phyloP scores from a whole-genome alignment of 192 early-diverging fungal genomes.

The Pilobolus umbonatus region DNA sequence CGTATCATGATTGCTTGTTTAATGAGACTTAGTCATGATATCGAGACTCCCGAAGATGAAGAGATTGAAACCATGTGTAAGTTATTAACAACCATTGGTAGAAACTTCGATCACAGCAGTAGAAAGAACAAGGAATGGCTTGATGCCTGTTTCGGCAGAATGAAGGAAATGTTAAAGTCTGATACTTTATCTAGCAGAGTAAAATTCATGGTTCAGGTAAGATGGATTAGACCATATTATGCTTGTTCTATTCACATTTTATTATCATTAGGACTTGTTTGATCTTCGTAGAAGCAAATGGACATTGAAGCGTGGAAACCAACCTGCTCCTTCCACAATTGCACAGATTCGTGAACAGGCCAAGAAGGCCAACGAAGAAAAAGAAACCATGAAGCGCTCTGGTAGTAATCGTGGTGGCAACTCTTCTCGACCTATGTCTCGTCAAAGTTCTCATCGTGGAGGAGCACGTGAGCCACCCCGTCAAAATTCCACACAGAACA shows the following conservation, averaged over 20 bases:
- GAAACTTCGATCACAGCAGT: slow-evolving; percentile 64
- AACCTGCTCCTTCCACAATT: slow-evolving; percentile 82
- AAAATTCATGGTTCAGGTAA: slow-evolving; percentile 80
- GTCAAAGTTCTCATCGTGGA: slow-evolving; percentile 53
- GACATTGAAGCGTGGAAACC: slow-evolving; percentile 56
- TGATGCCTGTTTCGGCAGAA: slow-evolving; percentile 83
- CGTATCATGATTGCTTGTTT: slow-evolving; percentile 96
- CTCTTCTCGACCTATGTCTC: slow-evolving; percentile 57
- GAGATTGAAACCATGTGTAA: slow-evolving; percentile 92
- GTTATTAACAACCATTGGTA: slow-evolving; percentile 85
- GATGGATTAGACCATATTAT: neutral
- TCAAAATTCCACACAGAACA: slow-evolving; percentile 22
- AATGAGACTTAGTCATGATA: slow-evolving; percentile 66
- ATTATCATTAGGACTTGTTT: slow-evolving; percentile 46
- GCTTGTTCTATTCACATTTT: neutral
- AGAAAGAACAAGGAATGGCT: slow-evolving; percentile 59
- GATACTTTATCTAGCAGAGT: slow-evolving; percentile 76
- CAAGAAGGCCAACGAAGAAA: slow-evolving; percentile 55
- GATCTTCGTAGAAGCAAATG: slow-evolving; percentile 67
- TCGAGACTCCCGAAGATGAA: slow-evolving; percentile 84
- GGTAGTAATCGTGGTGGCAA: slow-evolving; percentile 52
- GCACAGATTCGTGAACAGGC: slow-evolving; percentile 84
- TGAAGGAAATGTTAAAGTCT: slow-evolving; percentile 70
- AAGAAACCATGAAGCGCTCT: slow-evolving; percentile 62
- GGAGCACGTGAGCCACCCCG: slow-evolving; percentile 31